Evolutionary conservation across 345 rosid genomes (phyloP).

Genomic region (Murraya paniculata): DNA sequence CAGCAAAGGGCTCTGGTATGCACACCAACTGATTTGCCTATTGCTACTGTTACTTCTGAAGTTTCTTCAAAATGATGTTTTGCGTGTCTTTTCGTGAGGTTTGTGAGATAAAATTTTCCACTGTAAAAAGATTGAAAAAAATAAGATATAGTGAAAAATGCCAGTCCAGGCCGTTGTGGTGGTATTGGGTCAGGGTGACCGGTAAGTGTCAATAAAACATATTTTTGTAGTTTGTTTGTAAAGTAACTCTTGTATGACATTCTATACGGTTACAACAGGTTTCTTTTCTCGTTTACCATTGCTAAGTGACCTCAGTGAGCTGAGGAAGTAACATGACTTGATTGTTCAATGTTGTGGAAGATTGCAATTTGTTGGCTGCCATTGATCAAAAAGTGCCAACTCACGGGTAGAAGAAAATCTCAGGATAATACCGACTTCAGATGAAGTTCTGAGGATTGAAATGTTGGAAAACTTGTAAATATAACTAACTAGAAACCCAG

Average conservation of each 20-base stretch:
- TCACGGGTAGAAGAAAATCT: not conserved
- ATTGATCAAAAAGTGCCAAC: not conserved
- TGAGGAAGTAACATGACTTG: not conserved
- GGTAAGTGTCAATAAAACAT: constrained; percentile 49
- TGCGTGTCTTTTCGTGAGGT: not conserved
- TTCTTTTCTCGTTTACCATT: not conserved
- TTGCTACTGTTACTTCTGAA: constrained; percentile 47
- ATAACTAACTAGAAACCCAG: not conserved
- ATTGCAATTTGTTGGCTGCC: not conserved
- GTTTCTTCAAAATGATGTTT: constrained; percentile 44
- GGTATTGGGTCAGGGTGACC: constrained; percentile 78
- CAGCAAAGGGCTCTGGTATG: constrained; percentile 89
- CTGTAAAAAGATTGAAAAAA: constrained; percentile 23
- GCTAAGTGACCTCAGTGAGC: not conserved
- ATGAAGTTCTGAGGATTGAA: too few relatives aligned
- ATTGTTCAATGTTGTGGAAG: not conserved
- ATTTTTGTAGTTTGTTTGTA: constrained; percentile 37
- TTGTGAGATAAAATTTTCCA: constrained; percentile 26
- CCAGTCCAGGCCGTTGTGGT: constrained; percentile 73
- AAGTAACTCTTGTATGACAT: constrained; percentile 28
- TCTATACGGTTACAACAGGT: constrained; percentile 14
- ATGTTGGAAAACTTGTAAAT: too few relatives aligned
- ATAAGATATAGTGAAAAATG: constrained; percentile 39
- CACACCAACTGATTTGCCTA: constrained; percentile 63
- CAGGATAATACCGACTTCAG: too few relatives aligned